phyloP scores from a whole-genome alignment of 768 basidiomycete species.

The Tubosaeta sp. region DNA sequence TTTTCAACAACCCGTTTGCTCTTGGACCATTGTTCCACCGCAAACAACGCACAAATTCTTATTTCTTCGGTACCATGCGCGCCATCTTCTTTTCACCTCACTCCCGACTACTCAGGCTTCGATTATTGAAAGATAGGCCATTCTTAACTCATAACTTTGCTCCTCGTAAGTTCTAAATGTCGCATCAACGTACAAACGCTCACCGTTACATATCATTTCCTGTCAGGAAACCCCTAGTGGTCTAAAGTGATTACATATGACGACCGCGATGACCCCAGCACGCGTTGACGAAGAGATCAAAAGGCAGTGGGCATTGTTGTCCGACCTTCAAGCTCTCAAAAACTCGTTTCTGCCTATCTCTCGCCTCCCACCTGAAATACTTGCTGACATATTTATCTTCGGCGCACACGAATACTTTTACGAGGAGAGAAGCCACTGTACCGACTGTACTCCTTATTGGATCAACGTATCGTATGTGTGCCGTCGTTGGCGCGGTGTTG shows the following conservation, averaged over 20 bases:
- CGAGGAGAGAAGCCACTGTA: neutral
- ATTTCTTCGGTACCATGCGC: too few species aligned
- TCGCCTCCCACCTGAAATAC: neutral
- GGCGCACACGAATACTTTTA: neutral
- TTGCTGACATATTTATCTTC: neutral
- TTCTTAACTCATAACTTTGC: neutral
- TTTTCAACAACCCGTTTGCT: too few species aligned
- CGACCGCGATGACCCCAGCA: neutral
- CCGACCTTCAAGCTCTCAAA: neutral
- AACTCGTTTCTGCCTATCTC: neutral
- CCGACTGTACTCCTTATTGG: neutral
- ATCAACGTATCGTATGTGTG: neutral
- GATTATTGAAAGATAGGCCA: neutral
- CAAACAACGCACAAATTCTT: too few species aligned
- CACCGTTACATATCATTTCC: neutral
- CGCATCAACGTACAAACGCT: neutral
- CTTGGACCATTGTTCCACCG: too few species aligned
- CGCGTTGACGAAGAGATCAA: neutral
- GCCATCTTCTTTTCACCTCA: too few species aligned
- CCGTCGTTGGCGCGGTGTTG: neutral
- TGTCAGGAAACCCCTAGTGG: too few species aligned
- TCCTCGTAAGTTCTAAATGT: neutral
- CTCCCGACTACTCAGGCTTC: neutral
- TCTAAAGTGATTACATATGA: neutral
- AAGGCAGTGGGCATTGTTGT: neutral